Percentiles rank a stretch among this genome's conserved stretches.
These are phyloP conservation scores for Torulaspora indica DNA, from an alignment of 805 yeast species.

Conservation along the genomic window DNA sequence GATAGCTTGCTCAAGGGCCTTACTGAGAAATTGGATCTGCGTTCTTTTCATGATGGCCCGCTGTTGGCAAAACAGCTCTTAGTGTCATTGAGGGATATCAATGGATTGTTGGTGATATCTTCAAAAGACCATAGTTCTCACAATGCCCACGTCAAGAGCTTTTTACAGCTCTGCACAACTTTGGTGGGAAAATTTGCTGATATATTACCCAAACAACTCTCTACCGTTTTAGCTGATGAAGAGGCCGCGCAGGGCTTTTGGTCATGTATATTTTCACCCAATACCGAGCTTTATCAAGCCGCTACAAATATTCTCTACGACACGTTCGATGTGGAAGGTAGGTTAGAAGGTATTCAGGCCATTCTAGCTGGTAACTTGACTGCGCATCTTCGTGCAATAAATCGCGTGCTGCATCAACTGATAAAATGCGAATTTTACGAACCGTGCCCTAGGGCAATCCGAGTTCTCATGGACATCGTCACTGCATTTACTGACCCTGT, in stretches of 20 bases:
- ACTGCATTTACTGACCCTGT: constrained; percentile 62
- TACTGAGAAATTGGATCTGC: constrained; percentile 23
- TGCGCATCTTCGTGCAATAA: constrained; percentile 47
- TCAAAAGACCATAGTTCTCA: constrained; percentile 26
- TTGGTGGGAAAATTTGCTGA: constrained; percentile 41
- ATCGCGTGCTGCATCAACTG: constrained; percentile 43
- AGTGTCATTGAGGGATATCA: constrained; percentile 31
- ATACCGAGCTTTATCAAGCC: constrained; percentile 54
- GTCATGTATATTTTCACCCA: constrained; percentile 67
- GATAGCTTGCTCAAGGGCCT: constrained; percentile 33
- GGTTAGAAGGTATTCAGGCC: constrained; percentile 67
- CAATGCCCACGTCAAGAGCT: constrained; percentile 26
- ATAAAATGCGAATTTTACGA: constrained; percentile 51
- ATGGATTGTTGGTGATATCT: constrained; percentile 31
- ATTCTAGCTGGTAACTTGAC: constrained; percentile 44
- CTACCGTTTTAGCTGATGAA: constrained; percentile 39
- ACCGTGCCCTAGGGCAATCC: constrained; percentile 70
- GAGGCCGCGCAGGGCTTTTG: constrained; percentile 59
- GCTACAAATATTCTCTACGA: constrained; percentile 70
- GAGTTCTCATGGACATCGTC: constrained; percentile 69
- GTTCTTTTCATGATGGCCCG: constrained; percentile 34
- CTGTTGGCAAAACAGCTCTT: constrained; percentile 30
- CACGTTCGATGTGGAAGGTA: constrained; percentile 72
- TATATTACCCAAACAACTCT: constrained; percentile 36
- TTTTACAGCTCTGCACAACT: constrained; percentile 33